phyloP scores from a whole-genome alignment of 208 protist species.

The Leptomonas seymouri region DNA sequence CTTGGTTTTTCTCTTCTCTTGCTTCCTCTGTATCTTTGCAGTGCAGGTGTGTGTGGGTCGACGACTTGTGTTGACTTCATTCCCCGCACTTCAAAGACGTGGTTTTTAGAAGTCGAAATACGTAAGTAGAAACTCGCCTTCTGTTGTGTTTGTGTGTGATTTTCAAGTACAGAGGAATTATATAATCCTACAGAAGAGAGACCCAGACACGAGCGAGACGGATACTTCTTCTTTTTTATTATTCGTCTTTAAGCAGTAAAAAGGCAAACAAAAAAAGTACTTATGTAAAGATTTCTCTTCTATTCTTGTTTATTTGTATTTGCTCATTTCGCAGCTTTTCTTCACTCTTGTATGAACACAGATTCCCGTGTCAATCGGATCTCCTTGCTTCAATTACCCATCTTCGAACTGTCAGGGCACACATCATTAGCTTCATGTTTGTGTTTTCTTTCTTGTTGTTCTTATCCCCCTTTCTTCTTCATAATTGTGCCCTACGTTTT shows the following conservation, averaged over 20 bases:
- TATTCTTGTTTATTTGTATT: constrained; percentile 12
- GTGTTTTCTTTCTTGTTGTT: no score
- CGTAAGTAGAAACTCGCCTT: not conserved
- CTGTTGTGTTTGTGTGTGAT: no score
- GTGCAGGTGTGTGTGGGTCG: constrained; percentile 3
- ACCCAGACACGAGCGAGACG: no score
- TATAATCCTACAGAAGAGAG: no score
- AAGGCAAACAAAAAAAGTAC: not conserved
- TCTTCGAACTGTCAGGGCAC: not conserved
- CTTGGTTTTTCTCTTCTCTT: not conserved
- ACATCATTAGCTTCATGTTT: no score
- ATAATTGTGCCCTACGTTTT: no score
- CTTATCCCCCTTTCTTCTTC: no score
- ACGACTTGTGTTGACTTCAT: constrained; percentile 11
- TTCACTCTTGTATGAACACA: not conserved
- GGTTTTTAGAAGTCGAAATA: not conserved
- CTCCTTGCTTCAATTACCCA: constrained; percentile 3
- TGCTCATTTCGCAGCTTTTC: not conserved
- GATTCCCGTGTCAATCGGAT: no score
- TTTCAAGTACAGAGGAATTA: no score
- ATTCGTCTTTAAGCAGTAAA: not conserved
- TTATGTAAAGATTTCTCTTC: not conserved
- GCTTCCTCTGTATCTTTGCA: not conserved
- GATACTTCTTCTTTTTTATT: not conserved
- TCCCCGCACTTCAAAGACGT: not conserved